These are phyloP conservation scores for Miamiensis avidus DNA, from an alignment of 169 alveolate genomes.

Conservation along the genomic window DNA sequence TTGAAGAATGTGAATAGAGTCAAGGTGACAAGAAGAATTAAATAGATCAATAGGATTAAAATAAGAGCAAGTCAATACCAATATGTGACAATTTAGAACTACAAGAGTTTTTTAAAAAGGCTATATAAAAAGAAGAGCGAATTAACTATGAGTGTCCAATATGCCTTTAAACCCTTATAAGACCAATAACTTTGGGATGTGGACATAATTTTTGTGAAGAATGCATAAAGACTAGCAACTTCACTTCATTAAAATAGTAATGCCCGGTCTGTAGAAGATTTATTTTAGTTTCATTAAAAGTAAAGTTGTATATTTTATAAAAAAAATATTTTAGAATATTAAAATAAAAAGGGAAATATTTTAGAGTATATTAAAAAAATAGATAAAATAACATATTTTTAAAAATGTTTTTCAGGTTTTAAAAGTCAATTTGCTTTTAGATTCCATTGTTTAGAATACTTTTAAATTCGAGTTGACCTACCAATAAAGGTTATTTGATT, in stretches of 20 bases:
- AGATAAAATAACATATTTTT: not conserved
- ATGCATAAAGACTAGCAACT: slow-evolving; percentile 11
- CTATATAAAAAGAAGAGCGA: not conserved
- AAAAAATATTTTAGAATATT: not conserved
- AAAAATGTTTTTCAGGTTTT: slow-evolving; percentile 7
- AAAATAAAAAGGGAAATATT: too few species aligned
- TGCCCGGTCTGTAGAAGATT: slow-evolving; percentile 33
- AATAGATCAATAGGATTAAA: not conserved
- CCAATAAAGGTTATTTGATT: not conserved
- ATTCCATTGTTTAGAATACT: not conserved
- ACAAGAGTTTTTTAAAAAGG: not conserved
- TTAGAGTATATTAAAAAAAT: too few species aligned
- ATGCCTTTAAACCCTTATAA: slow-evolving; percentile 3
- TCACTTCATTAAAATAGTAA: slow-evolving; percentile 9
- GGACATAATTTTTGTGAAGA: slow-evolving; percentile 27
- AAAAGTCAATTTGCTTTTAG: slow-evolving; percentile 18
- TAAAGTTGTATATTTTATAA: not conserved
- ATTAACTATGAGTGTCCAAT: slow-evolving; percentile 9
- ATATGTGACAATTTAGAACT: not conserved
- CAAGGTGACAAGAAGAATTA: too few species aligned
- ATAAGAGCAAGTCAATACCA: not conserved
- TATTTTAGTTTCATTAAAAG: slow-evolving; percentile 16
- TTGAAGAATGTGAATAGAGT: too few species aligned
- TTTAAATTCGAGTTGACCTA: not conserved
- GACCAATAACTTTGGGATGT: slow-evolving; percentile 22